Conservation (phyloP, 1,284 basidiomycete genomes). For the Serendipita sp. region DNA sequence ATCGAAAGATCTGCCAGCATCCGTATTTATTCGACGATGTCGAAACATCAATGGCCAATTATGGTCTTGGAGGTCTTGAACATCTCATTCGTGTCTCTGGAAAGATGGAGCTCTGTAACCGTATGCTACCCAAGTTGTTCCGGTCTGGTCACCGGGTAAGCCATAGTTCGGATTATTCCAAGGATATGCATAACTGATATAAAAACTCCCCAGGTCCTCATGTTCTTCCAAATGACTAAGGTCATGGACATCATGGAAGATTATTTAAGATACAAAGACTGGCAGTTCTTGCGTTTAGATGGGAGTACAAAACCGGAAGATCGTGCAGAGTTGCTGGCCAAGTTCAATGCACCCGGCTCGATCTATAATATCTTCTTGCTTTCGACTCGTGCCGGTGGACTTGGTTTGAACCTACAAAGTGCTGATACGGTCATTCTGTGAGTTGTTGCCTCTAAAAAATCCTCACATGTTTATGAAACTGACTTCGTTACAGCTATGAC, state of each 20-base stretch:
- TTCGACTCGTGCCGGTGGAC: slow-evolving; percentile 92
- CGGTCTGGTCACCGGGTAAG: slow-evolving; percentile 76
- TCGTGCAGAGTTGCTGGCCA: slow-evolving; percentile 76
- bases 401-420: slow-evolving; percentile 95
- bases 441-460: slow-evolving; percentile 26
- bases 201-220: slow-evolving; percentile 53
- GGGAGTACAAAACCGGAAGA: slow-evolving; percentile 98
- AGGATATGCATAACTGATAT: slow-evolving; percentile 1
- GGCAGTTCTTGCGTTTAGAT: slow-evolving; percentile 88
- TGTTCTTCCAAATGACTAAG: slow-evolving; percentile 99
- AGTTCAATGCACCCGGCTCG: slow-evolving; percentile 86
- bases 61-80: slow-evolving; percentile 67
- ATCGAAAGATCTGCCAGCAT: slow-evolving; percentile 98
- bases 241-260: slow-evolving; percentile 99
- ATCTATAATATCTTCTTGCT: slow-evolving; percentile 91
- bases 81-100: slow-evolving; percentile 80
- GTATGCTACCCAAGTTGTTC: slow-evolving; percentile 92
- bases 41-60: slow-evolving; percentile 75
- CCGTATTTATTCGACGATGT: slow-evolving; percentile 94
- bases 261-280: slow-evolving; percentile 82
- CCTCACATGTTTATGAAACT: background rate
- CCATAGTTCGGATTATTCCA: slow-evolving; percentile 14
- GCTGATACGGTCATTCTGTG: slow-evolving; percentile 99
- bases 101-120: slow-evolving; percentile 90
- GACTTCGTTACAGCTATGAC: slow-evolving; percentile 21